Evolutionary conservation across 2,329 filamentous ascomycete species (phyloP).

Genomic region (Clonostachys rosea): DNA sequence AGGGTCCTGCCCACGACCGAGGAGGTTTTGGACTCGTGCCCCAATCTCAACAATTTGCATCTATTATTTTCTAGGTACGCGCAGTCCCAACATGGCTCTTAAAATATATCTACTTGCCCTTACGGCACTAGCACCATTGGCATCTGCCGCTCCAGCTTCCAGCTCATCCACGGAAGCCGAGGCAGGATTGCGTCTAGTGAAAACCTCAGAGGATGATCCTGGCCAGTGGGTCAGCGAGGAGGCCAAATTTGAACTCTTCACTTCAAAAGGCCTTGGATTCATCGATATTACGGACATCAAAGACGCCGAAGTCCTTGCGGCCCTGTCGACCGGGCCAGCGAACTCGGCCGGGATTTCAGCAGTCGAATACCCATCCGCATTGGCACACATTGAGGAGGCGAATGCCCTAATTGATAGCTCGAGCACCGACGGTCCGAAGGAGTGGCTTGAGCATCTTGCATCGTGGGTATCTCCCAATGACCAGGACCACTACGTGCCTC

Average conservation of each 20-base stretch:
- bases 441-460: constrained; percentile 27
- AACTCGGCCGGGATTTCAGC: constrained; percentile 14
- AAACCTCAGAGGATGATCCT: constrained; percentile 27
- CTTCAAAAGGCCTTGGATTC: constrained; percentile 25
- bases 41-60: too few relatives aligned
- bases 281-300: constrained; percentile 34
- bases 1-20: too few relatives aligned
- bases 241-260: constrained; percentile 24
- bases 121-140: too few relatives aligned
- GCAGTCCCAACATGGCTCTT: too few relatives aligned
- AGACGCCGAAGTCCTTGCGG: constrained; percentile 17
- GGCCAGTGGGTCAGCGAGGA: constrained; percentile 33
- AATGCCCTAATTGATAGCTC: constrained; percentile 22
- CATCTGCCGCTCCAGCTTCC: too few relatives aligned
- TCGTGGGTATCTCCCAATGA: constrained; percentile 25
- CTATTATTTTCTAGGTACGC: too few relatives aligned
- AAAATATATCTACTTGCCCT: too few relatives aligned
- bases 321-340: constrained; percentile 11
- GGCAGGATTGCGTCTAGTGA: constrained; percentile 22
- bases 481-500: constrained; percentile 22
- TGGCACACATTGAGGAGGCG: constrained; percentile 24
- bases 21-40: too few relatives aligned
- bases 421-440: constrained; percentile 21
- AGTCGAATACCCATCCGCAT: constrained; percentile 22
- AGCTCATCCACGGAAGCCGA: too few relatives aligned